Evolutionary conservation across 2,329 filamentous ascomycete genomes (phyloP).

Genomic region (Cladophialophora bantiana): DNA sequence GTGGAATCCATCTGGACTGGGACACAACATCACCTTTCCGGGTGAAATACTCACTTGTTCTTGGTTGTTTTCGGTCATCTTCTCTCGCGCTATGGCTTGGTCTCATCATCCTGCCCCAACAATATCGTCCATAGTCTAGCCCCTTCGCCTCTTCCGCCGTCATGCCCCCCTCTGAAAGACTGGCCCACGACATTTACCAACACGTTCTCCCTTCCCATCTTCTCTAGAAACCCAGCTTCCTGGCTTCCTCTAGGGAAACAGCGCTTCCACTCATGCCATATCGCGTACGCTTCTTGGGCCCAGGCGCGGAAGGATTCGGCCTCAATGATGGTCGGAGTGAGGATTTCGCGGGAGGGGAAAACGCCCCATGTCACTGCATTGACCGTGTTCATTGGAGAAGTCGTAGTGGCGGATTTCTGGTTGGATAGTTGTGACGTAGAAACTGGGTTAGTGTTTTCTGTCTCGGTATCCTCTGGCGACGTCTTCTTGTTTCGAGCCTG

Average conservation of each 20-base stretch:
- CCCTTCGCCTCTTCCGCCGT: conserved; percentile 42
- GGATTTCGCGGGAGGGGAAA: conserved; percentile 93
- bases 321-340: conserved; percentile 96
- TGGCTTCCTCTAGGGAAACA: conserved; percentile 79
- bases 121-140: conserved; percentile 39
- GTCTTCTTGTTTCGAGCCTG: conserved; percentile 1
- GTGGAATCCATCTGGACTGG: background rate
- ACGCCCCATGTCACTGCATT: conserved; percentile 98
- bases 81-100: background rate
- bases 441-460: background rate
- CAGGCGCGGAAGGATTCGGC: conserved; percentile 92
- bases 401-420: conserved; percentile 19
- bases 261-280: conserved; percentile 92
- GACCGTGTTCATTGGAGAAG: conserved; percentile 62
- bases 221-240: conserved; percentile 74
- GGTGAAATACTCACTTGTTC: background rate
- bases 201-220: conserved; percentile 75
- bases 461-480: background rate
- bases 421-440: background rate
- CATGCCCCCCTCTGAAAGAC: conserved; percentile 51
- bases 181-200: conserved; percentile 74
- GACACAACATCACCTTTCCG: background rate
- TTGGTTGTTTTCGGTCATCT: background rate
- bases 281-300: conserved; percentile 94
- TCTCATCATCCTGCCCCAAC: background rate